Evolutionary conservation across 805 yeast genomes (phyloP), one percentile per base, ranked within the genome.

Genomic region (Candida arabinofermentans): DNA sequence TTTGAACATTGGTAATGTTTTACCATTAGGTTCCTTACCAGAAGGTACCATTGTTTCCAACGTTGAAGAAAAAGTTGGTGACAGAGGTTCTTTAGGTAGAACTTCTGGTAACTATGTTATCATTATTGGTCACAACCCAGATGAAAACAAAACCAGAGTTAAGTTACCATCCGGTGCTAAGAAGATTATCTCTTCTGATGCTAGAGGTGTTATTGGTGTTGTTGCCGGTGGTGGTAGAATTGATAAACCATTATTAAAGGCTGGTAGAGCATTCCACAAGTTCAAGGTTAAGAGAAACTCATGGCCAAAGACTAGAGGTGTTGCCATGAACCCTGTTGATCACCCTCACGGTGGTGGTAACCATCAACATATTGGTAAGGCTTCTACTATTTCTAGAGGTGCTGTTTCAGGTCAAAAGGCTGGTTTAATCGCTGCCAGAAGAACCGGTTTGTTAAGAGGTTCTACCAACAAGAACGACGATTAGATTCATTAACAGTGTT

Each of bases 331-430:
- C 81, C 98, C 98, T 75, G 99, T 91, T 74, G 99, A 91, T 74
- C 99, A 91, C 82, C 99, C 99, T 74, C 99, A 91, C 76, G 99
- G 99, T 87, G 98, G 99, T 91, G 99, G 99, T 91, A 90, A 90
- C 96, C 98, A 91, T 78, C 98, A 91, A 82, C 98, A 91, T 76
- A 91, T 90, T 79, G 98, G 98, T 89, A 91, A 91, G 83, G 97
- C 98, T 68, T 91, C 98, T 65, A 91, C 98, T 68, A 91, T 91
- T 67, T 84, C 96, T 63, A 88, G 98, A 86, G 96, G 96, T 75
- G 97, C 98, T 61, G 98, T 91, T 72, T 79, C 99, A 67, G 99
- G 99, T 87, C 99, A 91, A 82, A 91, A 91, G 95, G 96, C 95
- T 72, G 99, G 99, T 91, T 88, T 91, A 72, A 93, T 91, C 74